Conservation (phyloP, 2,329 filamentous ascomycete species). For the Tolypocladium amazonense region DNA sequence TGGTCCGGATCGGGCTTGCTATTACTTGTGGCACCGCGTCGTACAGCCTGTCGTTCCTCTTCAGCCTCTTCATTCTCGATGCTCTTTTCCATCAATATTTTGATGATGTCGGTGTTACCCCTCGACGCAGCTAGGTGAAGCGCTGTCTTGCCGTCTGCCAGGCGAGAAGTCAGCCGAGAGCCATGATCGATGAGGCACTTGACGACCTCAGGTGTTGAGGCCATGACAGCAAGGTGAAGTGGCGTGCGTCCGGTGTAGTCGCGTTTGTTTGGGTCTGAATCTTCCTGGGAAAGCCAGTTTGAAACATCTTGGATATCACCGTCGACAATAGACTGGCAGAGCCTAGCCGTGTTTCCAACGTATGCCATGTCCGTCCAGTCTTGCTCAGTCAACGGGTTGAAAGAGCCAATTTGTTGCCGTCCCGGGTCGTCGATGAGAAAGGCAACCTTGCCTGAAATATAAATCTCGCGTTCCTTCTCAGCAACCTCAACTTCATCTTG, state of each 20-base stretch:
- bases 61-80: slow-evolving; percentile 61
- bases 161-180: slow-evolving; percentile 59
- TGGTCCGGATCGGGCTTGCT: slow-evolving; percentile 8
- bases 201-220: slow-evolving; percentile 60
- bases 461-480: slow-evolving; percentile 63
- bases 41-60: slow-evolving; percentile 43
- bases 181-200: slow-evolving; percentile 60
- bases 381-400: slow-evolving; percentile 70
- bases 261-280: slow-evolving; percentile 58
- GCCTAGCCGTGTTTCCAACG: slow-evolving; percentile 62
- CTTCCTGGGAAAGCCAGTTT: slow-evolving; percentile 59
- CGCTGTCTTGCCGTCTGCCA: slow-evolving; percentile 72
- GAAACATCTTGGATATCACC: slow-evolving; percentile 58
- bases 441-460: slow-evolving; percentile 60
- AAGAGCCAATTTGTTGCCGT: slow-evolving; percentile 58
- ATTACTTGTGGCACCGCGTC: slow-evolving; percentile 23
- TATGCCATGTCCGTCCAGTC: slow-evolving; percentile 93
- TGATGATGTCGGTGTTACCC: slow-evolving; percentile 59
- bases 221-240: slow-evolving; percentile 63
- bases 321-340: slow-evolving; percentile 76
- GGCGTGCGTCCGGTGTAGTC: slow-evolving; percentile 74
- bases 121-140: slow-evolving; percentile 71
- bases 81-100: slow-evolving; percentile 62
- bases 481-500: slow-evolving; percentile 61
- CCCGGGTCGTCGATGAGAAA: slow-evolving; percentile 78